phyloP scores from a whole-genome alignment of 2,329 filamentous ascomycete species.

The Arthrobotrys megalospora region DNA sequence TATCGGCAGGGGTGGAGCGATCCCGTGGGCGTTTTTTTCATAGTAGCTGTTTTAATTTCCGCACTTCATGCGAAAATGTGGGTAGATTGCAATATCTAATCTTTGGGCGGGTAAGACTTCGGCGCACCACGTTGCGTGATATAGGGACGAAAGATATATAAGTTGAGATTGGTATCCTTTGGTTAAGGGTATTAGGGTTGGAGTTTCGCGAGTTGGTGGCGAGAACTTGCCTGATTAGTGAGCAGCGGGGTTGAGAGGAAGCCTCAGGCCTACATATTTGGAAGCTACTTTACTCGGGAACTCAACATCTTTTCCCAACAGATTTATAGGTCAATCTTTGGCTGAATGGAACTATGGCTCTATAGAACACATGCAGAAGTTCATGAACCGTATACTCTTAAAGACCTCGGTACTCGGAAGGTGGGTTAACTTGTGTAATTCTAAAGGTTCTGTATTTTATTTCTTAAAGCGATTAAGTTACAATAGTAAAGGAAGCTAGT shows the following conservation, averaged over 20 bases:
- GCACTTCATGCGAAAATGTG: constrained; percentile 2
- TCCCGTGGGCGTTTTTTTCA: background rate
- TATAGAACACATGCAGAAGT: background rate
- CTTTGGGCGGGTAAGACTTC: background rate
- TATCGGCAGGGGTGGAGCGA: background rate
- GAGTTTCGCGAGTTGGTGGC: background rate
- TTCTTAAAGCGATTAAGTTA: background rate
- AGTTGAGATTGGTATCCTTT: background rate
- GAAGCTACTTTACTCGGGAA: background rate
- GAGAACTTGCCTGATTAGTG: constrained; percentile 25
- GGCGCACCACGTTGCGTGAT: background rate
- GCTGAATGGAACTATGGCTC: background rate
- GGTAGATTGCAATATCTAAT: background rate
- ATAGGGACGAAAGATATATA: background rate
- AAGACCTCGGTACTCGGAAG: constrained; percentile 15
- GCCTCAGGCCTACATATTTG: constrained; percentile 8
- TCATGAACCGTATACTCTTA: background rate
- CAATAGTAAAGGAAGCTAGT: background rate
- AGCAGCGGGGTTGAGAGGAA: background rate
- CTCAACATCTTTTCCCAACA: constrained; percentile 12
- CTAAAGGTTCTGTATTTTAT: no score
- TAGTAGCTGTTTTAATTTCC: constrained; percentile 5
- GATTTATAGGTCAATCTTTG: background rate
- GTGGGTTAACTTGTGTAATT: no score
- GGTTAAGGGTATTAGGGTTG: background rate